Percentiles rank a stretch among this genome's conserved stretches.
These are phyloP conservation scores for Solanum sejunctum DNA, from an alignment of 257 asterid species.

Conservation along the genomic window DNA sequence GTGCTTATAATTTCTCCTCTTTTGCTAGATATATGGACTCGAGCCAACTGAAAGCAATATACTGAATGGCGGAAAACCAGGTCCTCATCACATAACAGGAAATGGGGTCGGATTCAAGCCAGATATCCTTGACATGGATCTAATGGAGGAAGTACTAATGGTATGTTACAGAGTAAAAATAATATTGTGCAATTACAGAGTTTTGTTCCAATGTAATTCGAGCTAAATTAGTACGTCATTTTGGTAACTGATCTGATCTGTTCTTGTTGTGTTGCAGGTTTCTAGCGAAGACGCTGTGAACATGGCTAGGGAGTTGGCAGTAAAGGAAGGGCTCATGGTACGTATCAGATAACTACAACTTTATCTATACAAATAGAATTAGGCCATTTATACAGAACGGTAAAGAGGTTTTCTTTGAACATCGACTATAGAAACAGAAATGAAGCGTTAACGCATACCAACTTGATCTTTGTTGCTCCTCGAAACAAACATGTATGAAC, in stretches of 20 bases:
- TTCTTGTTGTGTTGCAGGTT: conserved; percentile 33
- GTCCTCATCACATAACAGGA: conserved; percentile 99
- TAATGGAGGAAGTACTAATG: conserved; percentile 96
- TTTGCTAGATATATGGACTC: conserved; percentile 66
- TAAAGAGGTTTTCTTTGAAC: not conserved
- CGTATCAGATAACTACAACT: not conserved
- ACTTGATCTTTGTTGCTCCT: not conserved
- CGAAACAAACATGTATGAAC: not conserved
- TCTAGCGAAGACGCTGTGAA: conserved; percentile 83
- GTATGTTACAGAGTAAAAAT: conserved; percentile 12
- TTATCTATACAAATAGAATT: not conserved
- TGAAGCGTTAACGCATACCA: not conserved
- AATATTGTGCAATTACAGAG: not conserved
- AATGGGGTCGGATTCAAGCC: conserved; percentile 99
- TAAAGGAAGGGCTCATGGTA: conserved; percentile 95
- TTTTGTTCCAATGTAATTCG: not conserved
- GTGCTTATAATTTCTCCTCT: not conserved
- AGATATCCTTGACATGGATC: conserved; percentile 89
- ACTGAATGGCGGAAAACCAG: conserved; percentile 96
- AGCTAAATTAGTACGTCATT: not conserved
- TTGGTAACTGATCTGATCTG: not conserved
- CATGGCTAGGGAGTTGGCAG: conserved; percentile 85
- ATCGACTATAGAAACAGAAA: not conserved
- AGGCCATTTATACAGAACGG: not conserved
- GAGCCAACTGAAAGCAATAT: conserved; percentile 90